Base-by-base conservation (phyloP, 306 rosid species). In the Dalbergia cochinchinensis region DNA sequence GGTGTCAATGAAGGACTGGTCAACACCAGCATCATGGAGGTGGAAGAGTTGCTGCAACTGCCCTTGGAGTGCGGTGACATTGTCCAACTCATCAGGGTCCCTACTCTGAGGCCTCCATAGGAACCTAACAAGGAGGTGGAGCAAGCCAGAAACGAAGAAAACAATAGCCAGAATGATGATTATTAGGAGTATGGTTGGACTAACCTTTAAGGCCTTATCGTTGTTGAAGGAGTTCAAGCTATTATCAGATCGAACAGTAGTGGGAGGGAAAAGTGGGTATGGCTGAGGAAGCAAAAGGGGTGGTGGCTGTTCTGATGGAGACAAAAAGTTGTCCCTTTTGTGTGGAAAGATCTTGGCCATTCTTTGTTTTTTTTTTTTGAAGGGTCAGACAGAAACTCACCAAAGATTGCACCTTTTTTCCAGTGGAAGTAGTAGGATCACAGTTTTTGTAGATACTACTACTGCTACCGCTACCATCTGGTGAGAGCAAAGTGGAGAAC, bases 1-100 rank as follows among this genome's bases (percentile, higher is more conserved):
- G 1, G 93, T 80, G 65, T 96, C 99, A 60, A 96, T 93, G 83
- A 84, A 93, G 68, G 99, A 90, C 39, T 96, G 99, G 76, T 96
- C 99, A 57, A 93, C 99, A 6, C 99, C 99, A 76, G 98, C 81
- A 79, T 96, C 99, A 58, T 96, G 99, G 57, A 93, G 99, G 42
- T 91, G 96, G 65, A 96, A 96, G 4, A 93, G 98, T 70, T 96
- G 98, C 84, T 91, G 99, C 63, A 93, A 81, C 72, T 96, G 99
- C 0, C 99, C 99, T 82, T 96, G 98, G 69, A 96, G 92, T 19
- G 88, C 98, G 50, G 93, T 88, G 58, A 86, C 97, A 76, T 83
- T 88, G 65, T 88, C 93, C 42, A 84, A 78, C 35, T 88, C 97
- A 58, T 91, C 94, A 51, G 86, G 78, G 73, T 91, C 92, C 82